Base-by-base conservation (phyloP, 768 basidiomycete genomes). In the Phlebiopsis gigantea region DNA sequence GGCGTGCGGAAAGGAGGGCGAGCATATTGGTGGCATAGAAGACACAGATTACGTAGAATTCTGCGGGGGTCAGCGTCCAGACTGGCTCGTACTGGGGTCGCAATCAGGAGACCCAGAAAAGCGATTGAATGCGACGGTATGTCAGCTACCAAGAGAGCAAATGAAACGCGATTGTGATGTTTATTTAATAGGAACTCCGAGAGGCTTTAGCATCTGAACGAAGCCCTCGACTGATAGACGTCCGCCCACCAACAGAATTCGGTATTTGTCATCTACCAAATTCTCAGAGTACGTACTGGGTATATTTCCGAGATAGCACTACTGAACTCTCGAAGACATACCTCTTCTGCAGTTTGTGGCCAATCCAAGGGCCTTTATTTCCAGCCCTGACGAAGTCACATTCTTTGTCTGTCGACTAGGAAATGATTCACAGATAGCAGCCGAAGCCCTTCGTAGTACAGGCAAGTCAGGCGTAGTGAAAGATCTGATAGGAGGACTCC, bases 371-470 rank as follows among this genome's bases (percentile, higher is more conserved):
- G 62, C 70, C 1, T 69, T 75, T 53, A 49, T 83, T n/a, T 64
- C 73, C 9, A 57, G 24, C 21, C 43, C 1, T 2, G 60, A 65
- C 41, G 47, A 57, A 25, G 67, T 9, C 68, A 74, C 74, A 5
- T 84, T 84, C 58, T 73, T 97, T 17, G 70, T 97, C 25, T 98
- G 95, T 70, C 80, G 92, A 28, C 75, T 93, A 21, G 95, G 96
- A 4, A 98, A 98, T 65, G 96, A 98, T 69, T 96, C 93, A 0
- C 90, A 93, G 68, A 79, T 91, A 19, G 96, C 94, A 28, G 93
- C 84, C 0, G 76, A 83, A 31, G 83, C 84, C 5, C 65, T 92
- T 19, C 69, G 79, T 55, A 65, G 64, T 17, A 73, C 71, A 7
- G 63, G 66, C 47, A 63, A 59, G 21, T 68, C 51, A 2, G 58